Evolutionary conservation across 2,329 filamentous ascomycete species (phyloP).

Genomic region (Albifimbria verrucaria): DNA sequence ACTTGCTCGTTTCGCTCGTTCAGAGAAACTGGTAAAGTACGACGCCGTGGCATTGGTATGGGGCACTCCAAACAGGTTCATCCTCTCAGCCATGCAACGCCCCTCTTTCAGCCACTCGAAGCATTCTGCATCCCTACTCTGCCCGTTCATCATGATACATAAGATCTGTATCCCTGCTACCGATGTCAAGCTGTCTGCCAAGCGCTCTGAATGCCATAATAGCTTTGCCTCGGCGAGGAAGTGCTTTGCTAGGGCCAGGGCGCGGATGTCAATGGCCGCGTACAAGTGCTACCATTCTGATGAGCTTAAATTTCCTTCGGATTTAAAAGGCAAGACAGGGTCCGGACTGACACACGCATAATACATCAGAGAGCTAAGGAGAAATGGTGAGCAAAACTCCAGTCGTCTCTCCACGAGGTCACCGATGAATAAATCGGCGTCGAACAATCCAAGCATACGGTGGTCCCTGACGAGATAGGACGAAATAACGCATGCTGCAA

Average conservation of each 20-base stretch:
- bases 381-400: conserved; percentile 26
- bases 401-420: conserved; percentile 22
- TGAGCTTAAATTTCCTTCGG: too few relatives aligned
- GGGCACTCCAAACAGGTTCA: conserved; percentile 3
- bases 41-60: not conserved
- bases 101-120: conserved; percentile 3
- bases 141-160: not conserved
- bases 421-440: conserved; percentile 26
- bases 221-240: conserved; percentile 10
- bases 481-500: conserved; percentile 26
- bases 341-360: conserved; percentile 26
- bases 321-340: too few relatives aligned
- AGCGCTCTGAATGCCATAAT: conserved; percentile 14
- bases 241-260: conserved; percentile 2
- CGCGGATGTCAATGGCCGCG: not conserved
- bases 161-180: conserved; percentile 14
- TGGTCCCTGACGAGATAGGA: conserved; percentile 30
- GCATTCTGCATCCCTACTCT: not conserved
- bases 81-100: conserved; percentile 6
- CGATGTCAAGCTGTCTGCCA: conserved; percentile 9
- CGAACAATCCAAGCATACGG: conserved; percentile 30
- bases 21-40: not conserved
- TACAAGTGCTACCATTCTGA: conserved; percentile 2
- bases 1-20: not conserved
- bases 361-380: conserved; percentile 29